These are phyloP conservation scores for Tarenaya hassleriana DNA, from an alignment of 345 rosid genomes.

Conservation along the genomic window DNA sequence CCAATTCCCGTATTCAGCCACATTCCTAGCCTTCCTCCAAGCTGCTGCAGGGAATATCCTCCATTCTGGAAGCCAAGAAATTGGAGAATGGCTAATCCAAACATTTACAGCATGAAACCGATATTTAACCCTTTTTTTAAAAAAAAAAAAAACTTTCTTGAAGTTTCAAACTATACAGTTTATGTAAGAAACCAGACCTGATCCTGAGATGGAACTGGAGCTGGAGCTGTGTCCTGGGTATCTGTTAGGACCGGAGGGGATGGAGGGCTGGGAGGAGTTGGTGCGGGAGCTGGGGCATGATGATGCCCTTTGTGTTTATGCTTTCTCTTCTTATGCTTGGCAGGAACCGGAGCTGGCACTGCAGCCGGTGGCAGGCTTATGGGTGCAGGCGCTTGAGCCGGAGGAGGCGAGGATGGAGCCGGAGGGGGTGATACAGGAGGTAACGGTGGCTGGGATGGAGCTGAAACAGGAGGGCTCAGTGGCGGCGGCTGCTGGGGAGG, in stretches of 20 bases:
- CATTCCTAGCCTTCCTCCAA: slow-evolving; percentile 36
- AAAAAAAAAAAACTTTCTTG: not conserved
- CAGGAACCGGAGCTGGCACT: slow-evolving; percentile 44
- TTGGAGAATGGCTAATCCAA: slow-evolving; percentile 4
- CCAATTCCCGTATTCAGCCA: slow-evolving; percentile 46
- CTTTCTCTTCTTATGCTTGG: slow-evolving; percentile 52
- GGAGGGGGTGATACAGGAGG: slow-evolving; percentile 33
- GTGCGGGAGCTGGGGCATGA: slow-evolving; percentile 68
- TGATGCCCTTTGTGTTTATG: slow-evolving; percentile 64
- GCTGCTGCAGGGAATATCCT: slow-evolving; percentile 42
- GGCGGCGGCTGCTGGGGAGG: slow-evolving; percentile 48
- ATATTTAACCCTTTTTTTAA: not conserved
- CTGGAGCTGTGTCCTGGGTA: slow-evolving; percentile 59
- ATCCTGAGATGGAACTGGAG: slow-evolving; percentile 65
- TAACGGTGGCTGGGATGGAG: slow-evolving; percentile 50
- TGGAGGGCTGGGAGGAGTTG: slow-evolving; percentile 72
- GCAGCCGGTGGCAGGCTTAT: slow-evolving; percentile 39
- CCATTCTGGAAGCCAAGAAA: slow-evolving; percentile 47
- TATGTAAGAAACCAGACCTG: slow-evolving; percentile 31
- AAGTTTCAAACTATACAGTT: slow-evolving; percentile 6
- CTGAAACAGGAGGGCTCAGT: slow-evolving; percentile 41
- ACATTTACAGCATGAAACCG: not conserved
- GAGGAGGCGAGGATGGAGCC: slow-evolving; percentile 23
- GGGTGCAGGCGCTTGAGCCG: slow-evolving; percentile 37
- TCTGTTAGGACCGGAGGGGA: slow-evolving; percentile 60